Evolutionary conservation across 2,329 filamentous ascomycete species (phyloP).

Genomic region (Fusarium sp.): DNA sequence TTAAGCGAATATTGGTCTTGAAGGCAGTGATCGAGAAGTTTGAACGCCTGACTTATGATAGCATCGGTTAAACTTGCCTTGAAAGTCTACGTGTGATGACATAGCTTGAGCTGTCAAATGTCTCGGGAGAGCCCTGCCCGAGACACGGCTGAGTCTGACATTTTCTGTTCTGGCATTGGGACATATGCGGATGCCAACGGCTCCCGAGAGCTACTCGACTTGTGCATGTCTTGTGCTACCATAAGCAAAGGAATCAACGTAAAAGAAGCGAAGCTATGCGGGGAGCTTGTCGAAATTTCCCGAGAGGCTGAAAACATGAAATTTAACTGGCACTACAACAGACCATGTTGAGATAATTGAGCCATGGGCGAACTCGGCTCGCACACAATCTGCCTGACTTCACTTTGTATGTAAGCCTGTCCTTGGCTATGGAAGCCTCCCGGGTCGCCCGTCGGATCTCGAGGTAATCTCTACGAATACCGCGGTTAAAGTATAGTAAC

Average conservation of each 20-base stretch:
- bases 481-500: rapidly evolving
- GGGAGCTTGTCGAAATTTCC: not conserved
- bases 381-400: no score
- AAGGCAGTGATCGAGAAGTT: rapidly evolving
- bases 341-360: rapidly evolving
- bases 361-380: no score
- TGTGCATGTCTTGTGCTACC: not conserved
- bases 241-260: rapidly evolving
- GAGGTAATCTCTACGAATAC: rapidly evolving
- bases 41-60: rapidly evolving
- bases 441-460: not conserved
- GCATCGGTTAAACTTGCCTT: not conserved
- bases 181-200: not conserved
- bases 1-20: not conserved
- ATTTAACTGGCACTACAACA: not conserved
- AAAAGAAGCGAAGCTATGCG: not conserved
- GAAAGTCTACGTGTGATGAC: rapidly evolving
- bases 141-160: not conserved
- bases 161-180: rapidly evolving
- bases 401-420: not conserved
- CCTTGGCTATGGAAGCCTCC: not conserved
- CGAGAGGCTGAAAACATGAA: not conserved
- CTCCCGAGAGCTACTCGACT: rapidly evolving
- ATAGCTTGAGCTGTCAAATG: not conserved
- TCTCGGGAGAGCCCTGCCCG: not conserved